Conservation (phyloP, 495 filamentous ascomycete species). For the Aspergillus kassunensis region DNA sequence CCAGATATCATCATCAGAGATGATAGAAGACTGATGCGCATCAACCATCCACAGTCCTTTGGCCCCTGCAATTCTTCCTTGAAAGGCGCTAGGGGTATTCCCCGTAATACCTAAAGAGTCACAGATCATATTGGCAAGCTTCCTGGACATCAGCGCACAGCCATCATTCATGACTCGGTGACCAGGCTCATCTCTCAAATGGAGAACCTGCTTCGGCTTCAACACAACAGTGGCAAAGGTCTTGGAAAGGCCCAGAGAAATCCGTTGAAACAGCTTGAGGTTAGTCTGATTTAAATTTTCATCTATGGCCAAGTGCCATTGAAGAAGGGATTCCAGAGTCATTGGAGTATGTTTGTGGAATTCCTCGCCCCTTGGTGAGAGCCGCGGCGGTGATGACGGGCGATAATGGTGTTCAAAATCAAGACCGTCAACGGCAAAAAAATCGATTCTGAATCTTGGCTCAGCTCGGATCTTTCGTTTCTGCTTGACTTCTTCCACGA, state of each 20-base stretch:
- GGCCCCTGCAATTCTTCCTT: conserved; percentile 76
- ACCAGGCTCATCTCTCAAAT: conserved; percentile 25
- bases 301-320: conserved; percentile 46
- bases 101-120: conserved; percentile 53
- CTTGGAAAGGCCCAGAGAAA: conserved; percentile 40
- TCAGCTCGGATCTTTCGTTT: conserved; percentile 31
- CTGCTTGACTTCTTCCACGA: conserved; percentile 36
- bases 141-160: conserved; percentile 65
- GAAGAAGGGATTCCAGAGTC: conserved; percentile 39
- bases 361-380: conserved; percentile 23
- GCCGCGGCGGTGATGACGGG: conserved; percentile 3
- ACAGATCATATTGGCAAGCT: conserved; percentile 57
- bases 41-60: conserved; percentile 90
- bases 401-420: conserved; percentile 30
- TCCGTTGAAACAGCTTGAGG: conserved; percentile 51
- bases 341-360: conserved; percentile 30
- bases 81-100: conserved; percentile 67
- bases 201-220: conserved; percentile 36
- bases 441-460: conserved; percentile 40
- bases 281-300: conserved; percentile 40
- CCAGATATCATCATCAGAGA: conserved; percentile 49
- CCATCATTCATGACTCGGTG: conserved; percentile 74
- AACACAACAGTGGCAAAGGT: conserved; percentile 48
- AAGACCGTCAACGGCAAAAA: conserved; percentile 51
- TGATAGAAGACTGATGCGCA: conserved; percentile 24